A percentile compares a stretch with the other conserved stretches of the same genome.
Evolutionary conservation across 83 land plant species (phyloP).

Genomic region (Picea mariana): DNA sequence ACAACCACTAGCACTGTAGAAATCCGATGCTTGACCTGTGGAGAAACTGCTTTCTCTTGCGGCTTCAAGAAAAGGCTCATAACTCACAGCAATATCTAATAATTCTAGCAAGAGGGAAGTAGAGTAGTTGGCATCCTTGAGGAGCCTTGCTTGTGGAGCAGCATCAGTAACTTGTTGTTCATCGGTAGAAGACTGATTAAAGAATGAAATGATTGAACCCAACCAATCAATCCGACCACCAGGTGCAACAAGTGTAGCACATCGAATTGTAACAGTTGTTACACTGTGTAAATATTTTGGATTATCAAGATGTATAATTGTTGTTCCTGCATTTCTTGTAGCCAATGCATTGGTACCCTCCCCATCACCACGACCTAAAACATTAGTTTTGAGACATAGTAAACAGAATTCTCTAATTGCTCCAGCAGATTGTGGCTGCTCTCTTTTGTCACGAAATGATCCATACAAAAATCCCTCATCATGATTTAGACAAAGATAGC

Average conservation of each 20-base stretch:
- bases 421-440: constrained; percentile 3
- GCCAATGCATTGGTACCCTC: constrained; percentile 86
- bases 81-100: constrained; percentile 85
- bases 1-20: no score
- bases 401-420: constrained; percentile 44
- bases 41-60: background rate
- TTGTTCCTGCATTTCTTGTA: constrained; percentile 66
- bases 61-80: constrained; percentile 61
- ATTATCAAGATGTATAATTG: constrained; percentile 36
- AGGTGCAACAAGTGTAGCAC: constrained; percentile 82
- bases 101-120: constrained; percentile 71
- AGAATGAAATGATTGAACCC: constrained; percentile 54
- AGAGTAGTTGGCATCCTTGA: background rate
- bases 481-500: constrained; percentile 64
- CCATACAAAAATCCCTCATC: constrained; percentile 76
- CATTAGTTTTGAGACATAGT: constrained; percentile 56
- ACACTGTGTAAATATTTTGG: constrained; percentile 36
- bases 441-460: constrained; percentile 21
- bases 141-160: background rate
- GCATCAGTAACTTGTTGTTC: constrained; percentile 16
- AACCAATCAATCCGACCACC: constrained; percentile 96
- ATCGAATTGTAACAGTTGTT: constrained; percentile 55
- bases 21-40: no score
- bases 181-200: constrained; percentile 30
- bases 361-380: constrained; percentile 86